Evolutionary conservation across 192 early-diverging fungal species (phyloP).

Genomic region (Backusella circina): DNA sequence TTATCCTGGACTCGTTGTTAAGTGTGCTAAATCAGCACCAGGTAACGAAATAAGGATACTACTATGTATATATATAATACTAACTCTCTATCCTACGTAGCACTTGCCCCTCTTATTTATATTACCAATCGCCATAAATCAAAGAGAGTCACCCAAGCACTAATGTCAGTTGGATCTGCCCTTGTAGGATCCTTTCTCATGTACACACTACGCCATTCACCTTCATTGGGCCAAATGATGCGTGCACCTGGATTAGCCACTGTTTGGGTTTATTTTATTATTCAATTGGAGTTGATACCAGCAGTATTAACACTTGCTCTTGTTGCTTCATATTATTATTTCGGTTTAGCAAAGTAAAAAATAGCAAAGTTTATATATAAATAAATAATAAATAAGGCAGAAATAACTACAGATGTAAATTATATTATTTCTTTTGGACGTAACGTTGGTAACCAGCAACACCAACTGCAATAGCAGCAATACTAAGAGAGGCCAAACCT

Average conservation of each 20-base stretch:
- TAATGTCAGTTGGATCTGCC: constrained; percentile 47
- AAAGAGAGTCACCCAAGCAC: constrained; percentile 37
- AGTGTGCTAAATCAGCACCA: constrained; percentile 22
- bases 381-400: neutral
- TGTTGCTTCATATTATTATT: constrained; percentile 43
- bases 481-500: neutral
- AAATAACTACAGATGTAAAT: neutral
- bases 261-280: constrained; percentile 60
- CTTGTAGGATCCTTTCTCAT: constrained; percentile 60
- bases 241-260: constrained; percentile 70
- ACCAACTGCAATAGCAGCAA: constrained; percentile 13
- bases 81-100: too few species aligned
- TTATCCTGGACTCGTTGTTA: neutral
- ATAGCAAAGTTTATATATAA: neutral
- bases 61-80: too few species aligned
- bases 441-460: constrained; percentile 13
- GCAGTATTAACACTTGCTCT: constrained; percentile 39
- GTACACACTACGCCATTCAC: constrained; percentile 58
- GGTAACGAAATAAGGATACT: constrained; percentile 26
- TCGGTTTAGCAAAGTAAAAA: constrained; percentile 30
- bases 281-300: constrained; percentile 46
- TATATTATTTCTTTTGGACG: constrained; percentile 1
- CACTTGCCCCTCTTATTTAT: constrained; percentile 57
- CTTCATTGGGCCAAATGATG: constrained; percentile 68
- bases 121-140: constrained; percentile 54